Evolutionary conservation across 2,329 filamentous ascomycete genomes (phyloP), one percentile per base, ranked within the genome.

Genomic region (Cladosporium sp.): DNA sequence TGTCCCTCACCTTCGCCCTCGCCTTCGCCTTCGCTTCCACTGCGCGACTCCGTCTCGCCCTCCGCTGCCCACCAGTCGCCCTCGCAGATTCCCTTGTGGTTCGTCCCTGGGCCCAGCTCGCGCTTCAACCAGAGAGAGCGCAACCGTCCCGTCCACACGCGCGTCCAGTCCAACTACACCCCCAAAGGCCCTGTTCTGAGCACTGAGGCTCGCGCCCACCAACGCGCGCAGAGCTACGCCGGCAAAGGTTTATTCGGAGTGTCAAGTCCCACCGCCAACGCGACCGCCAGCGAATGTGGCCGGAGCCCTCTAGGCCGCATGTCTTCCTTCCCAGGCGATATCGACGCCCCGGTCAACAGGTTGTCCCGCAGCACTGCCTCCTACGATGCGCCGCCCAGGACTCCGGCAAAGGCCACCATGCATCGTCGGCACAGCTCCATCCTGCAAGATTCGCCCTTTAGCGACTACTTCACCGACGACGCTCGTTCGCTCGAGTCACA

Each of bases 381-480:
- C 65, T 65, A 62, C 65, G 67, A 64, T 57, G 59, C 61, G 7
- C 62, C 53, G 53, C 72, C 73, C 11, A 56, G 68, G 56, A 74
- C 73, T 35, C 73, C 72, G 11, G 69, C 70, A 23, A 73, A 71
- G 64, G 35, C 35, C 23, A 29, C 50, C 23, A 44, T 28, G 37
- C 61, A 63, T 49, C 65, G 65, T n/a, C 69, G 69, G 29, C 49
- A 62, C 44, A 69, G 46, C 64, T 72, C 67, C 60, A 68, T 72
- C 2, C 65, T 71, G 49, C 72, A 73, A 33, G 73, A 77, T 63
- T 79, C 78, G 57, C 78, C 78, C 2, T 79, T 78, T 69, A 77
- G 73, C 65, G 78, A 80, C 69, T 79, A 79, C 69, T 78, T 78
- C 71, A 78, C 77, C 61, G 76, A 78, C 62, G 72, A 77, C 64